phyloP scores from a whole-genome alignment of 2,329 filamentous ascomycete species.

The Beauveria sp. region DNA sequence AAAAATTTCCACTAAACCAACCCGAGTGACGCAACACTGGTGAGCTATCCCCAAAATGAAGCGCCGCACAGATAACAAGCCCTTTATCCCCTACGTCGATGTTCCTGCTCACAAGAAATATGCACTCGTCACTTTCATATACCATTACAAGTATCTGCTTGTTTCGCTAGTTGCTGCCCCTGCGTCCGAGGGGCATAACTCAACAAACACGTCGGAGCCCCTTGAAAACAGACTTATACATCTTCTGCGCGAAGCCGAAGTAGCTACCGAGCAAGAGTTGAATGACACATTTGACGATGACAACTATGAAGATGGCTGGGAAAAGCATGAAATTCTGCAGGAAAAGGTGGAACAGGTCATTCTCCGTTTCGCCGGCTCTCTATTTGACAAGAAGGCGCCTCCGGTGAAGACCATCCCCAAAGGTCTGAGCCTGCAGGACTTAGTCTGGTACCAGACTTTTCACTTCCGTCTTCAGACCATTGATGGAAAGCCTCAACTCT shows the following conservation, averaged over 20 bases:
- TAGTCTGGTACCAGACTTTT: neutral
- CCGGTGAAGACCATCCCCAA: neutral
- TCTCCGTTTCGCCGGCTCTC: neutral
- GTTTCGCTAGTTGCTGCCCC: neutral
- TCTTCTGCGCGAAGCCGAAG: neutral
- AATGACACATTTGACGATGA: neutral
- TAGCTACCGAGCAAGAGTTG: neutral
- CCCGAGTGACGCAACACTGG: too few species aligned
- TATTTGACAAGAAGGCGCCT: neutral
- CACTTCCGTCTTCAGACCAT: neutral
- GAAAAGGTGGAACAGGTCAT: neutral
- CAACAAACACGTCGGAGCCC: neutral
- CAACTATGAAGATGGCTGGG: neutral
- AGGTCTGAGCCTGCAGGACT: neutral
- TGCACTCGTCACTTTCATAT: neutral
- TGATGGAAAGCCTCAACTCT: neutral
- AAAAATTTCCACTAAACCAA: neutral
- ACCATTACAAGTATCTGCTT: neutral
- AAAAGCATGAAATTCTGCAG: neutral
- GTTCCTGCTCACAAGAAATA: neutral
- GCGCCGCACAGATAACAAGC: neutral
- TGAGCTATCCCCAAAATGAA: neutral
- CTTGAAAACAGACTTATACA: neutral
- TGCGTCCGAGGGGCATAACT: neutral
- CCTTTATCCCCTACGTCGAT: neutral